Conservation (phyloP, 2,329 filamentous ascomycete genomes). For the Aspergillus sp. region DNA sequence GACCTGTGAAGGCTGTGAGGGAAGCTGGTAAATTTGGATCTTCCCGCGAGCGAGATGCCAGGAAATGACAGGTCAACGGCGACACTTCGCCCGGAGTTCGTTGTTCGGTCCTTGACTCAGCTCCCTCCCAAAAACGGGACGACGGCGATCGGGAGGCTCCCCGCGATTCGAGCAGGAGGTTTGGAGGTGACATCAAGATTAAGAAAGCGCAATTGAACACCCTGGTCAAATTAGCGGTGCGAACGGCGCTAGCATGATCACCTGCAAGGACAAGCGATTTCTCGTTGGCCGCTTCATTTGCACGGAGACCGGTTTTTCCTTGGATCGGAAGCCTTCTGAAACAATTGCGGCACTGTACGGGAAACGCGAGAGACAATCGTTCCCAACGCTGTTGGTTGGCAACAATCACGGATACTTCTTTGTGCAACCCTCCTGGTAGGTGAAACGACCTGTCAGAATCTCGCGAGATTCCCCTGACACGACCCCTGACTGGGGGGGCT, state of each 20-base stretch:
- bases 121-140: neutral
- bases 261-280: conserved; percentile 19
- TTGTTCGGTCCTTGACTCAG: neutral
- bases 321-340: conserved; percentile 14
- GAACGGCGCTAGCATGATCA: conserved; percentile 11
- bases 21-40: neutral
- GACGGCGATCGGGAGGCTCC: conserved; percentile 12
- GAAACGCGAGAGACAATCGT: neutral
- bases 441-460: conserved; percentile 24
- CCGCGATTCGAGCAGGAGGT: neutral
- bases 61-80: conserved; percentile 4
- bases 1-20: neutral
- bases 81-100: neutral
- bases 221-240: conserved; percentile 5
- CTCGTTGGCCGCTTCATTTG: conserved; percentile 7
- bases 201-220: neutral
- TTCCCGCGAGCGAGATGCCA: neutral
- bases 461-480: conserved; percentile 9
- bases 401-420: neutral
- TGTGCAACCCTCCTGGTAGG: conserved; percentile 8
- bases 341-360: conserved; percentile 4
- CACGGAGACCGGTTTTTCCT: conserved; percentile 2
- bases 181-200: neutral
- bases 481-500: conserved; percentile 15
- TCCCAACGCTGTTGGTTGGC: neutral